Evolutionary conservation across 257 asterid genomes (phyloP).

Genomic region (Scutellaria minor): DNA sequence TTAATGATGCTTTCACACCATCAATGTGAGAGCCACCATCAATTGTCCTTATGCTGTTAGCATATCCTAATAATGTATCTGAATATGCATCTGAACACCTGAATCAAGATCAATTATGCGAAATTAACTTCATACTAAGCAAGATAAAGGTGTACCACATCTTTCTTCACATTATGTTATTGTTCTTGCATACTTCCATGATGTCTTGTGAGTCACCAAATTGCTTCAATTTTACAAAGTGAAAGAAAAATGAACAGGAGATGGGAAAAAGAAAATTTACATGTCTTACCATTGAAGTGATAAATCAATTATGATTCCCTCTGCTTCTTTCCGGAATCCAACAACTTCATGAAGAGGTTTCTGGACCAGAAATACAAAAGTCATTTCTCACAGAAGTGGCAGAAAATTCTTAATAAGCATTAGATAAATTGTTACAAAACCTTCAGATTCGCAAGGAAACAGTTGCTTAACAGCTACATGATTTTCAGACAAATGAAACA

Average conservation of each 20-base stretch:
- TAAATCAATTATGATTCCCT: conserved; percentile 71
- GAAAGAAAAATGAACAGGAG: conserved; percentile 11
- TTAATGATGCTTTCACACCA: conserved; percentile 87
- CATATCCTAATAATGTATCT: conserved; percentile 91
- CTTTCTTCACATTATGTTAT: conserved; percentile 1
- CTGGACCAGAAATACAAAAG: conserved; percentile 54
- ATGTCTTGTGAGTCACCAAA: neutral
- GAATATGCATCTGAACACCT: conserved; percentile 98
- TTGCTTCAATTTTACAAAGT: conserved; percentile 5
- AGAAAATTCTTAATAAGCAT: neutral
- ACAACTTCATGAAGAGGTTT: conserved; percentile 88
- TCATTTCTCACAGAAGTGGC: conserved; percentile 33
- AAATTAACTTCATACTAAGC: conserved; percentile 23
- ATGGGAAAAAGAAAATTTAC: conserved; percentile 23
- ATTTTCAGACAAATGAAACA: conserved; percentile 16
- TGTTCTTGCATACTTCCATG: neutral
- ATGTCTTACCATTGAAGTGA: conserved; percentile 89
- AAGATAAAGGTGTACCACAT: conserved; percentile 11
- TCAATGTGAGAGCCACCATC: conserved; percentile 99
- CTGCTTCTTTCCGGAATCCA: conserved; percentile 78
- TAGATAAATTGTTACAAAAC: neutral
- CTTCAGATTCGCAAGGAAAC: conserved; percentile 3
- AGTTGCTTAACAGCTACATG: neutral
- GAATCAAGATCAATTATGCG: conserved; percentile 33
- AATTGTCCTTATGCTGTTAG: conserved; percentile 93